Percentiles rank a stretch among this genome's conserved stretches.
These are phyloP conservation scores for Passiflora organensis DNA, from an alignment of 345 rosid genomes.

Conservation along the genomic window DNA sequence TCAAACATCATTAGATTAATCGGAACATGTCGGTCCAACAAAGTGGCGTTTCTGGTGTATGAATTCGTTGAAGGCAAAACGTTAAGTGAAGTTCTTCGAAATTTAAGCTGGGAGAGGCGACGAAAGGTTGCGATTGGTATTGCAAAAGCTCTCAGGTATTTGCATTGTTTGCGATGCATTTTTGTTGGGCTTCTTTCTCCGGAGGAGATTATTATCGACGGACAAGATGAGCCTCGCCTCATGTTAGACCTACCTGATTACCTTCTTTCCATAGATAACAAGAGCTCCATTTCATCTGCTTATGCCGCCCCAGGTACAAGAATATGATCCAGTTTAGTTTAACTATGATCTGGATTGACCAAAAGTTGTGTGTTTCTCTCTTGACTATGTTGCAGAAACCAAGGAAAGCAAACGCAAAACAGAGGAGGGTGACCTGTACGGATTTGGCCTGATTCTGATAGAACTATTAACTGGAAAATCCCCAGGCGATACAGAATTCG, in stretches of 20 bases:
- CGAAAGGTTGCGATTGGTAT: constrained; percentile 52
- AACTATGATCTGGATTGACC: no score
- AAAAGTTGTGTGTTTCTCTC: no score
- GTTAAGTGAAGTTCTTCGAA: constrained; percentile 39
- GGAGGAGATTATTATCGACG: constrained; percentile 47
- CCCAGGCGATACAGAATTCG: constrained; percentile 55
- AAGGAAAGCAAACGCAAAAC: constrained; percentile 44
- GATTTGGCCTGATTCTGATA: constrained; percentile 64
- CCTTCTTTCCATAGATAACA: constrained; percentile 24
- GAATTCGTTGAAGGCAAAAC: constrained; percentile 51
- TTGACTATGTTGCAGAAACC: constrained; percentile 55
- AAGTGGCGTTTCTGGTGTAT: constrained; percentile 42
- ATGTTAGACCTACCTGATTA: constrained; percentile 34
- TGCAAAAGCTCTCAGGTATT: constrained; percentile 53
- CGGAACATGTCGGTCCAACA: constrained; percentile 49
- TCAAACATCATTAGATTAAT: constrained; percentile 52
- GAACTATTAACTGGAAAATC: constrained; percentile 61
- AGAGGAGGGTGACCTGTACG: constrained; percentile 60
- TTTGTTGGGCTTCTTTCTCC: constrained; percentile 50
- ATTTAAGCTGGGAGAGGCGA: constrained; percentile 59
- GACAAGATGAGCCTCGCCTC: constrained; percentile 46
- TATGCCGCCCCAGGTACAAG: constrained; percentile 68
- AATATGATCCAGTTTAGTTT: no score
- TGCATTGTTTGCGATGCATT: constrained; percentile 52
- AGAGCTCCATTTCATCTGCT: constrained; percentile 35